Evolutionary conservation across 371 early-diverging fungal genomes (phyloP).

Genomic region (Mucor piriformis): DNA sequence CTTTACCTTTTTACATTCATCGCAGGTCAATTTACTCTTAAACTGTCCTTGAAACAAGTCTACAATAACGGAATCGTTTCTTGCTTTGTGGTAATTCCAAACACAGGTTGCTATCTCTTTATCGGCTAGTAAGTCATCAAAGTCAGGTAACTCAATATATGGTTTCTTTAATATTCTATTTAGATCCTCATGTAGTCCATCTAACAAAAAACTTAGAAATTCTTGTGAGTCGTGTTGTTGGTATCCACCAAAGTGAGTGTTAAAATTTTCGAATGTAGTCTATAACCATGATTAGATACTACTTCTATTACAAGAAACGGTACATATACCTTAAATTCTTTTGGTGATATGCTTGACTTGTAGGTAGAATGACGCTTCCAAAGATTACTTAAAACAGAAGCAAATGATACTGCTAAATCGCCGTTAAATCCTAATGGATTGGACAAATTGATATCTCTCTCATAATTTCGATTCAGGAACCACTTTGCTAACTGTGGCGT

Average conservation of each 20-base stretch:
- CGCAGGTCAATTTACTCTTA: conserved; percentile 79
- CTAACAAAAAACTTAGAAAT: conserved; percentile 70
- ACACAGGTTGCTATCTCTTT: conserved; percentile 47
- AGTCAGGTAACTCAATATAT: conserved; percentile 68
- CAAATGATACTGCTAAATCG: conserved; percentile 71
- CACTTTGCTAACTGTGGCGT: conserved; percentile 86
- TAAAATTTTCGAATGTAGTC: conserved; percentile 65
- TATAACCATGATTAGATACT: conserved; percentile 15
- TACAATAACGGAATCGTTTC: conserved; percentile 89
- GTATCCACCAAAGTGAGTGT: conserved; percentile 61
- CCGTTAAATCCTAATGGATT: conserved; percentile 88
- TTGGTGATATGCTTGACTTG: conserved; percentile 39
- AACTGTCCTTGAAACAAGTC: conserved; percentile 89
- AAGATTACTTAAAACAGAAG: conserved; percentile 63
- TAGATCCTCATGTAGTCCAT: conserved; percentile 79
- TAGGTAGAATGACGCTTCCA: conserved; percentile 64
- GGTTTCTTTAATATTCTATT: conserved; percentile 65
- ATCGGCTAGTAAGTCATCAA: conserved; percentile 32
- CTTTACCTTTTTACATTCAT: conserved; percentile 69
- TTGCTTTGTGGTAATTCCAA: conserved; percentile 79
- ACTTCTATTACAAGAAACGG: conserved; percentile 23
- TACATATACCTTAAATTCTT: conserved; percentile 57
- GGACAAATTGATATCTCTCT: conserved; percentile 65
- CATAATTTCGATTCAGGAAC: conserved; percentile 76
- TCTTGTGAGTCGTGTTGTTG: conserved; percentile 86